Conservation (phyloP, 2,329 filamentous ascomycete genomes). For the Rachicladosporium sp. region DNA sequence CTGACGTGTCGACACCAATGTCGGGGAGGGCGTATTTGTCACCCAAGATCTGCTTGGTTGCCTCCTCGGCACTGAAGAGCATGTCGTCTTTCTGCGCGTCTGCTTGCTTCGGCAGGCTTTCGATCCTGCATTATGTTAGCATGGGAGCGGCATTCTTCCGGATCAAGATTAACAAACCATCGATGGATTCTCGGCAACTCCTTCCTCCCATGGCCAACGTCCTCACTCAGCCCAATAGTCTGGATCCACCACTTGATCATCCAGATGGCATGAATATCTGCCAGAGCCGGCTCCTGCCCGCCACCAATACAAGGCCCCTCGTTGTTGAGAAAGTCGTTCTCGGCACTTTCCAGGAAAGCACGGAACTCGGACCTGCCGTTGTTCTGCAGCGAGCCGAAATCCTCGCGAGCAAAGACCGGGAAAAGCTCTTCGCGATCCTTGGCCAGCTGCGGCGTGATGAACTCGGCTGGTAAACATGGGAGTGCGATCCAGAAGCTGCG, state of each 20-base stretch:
- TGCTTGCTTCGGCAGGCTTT: constrained; percentile 8
- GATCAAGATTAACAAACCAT: constrained; percentile 7
- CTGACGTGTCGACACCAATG: constrained; percentile 9
- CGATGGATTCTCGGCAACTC: constrained; percentile 10
- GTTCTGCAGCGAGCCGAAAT: constrained; percentile 9
- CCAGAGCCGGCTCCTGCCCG: constrained; percentile 6
- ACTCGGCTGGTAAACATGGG: constrained; percentile 9
- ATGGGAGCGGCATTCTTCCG: constrained; percentile 2
- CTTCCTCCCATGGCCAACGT: constrained; percentile 8
- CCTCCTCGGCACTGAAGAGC: constrained; percentile 11
- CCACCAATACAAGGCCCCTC: constrained; percentile 11
- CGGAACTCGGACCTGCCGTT: constrained; percentile 11
- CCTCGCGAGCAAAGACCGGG: constrained; percentile 11
- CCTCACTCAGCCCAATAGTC: constrained; percentile 9
- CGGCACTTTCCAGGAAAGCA: constrained; percentile 10
- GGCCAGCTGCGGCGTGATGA: constrained; percentile 9
- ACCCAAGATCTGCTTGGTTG: constrained; percentile 8
- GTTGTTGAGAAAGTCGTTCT: constrained; percentile 11
- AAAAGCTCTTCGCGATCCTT: constrained; percentile 12
- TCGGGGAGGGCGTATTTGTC: constrained; percentile 9
- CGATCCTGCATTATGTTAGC: constrained; percentile 5
- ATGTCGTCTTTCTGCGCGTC: constrained; percentile 7
- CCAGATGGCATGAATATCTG: constrained; percentile 14
- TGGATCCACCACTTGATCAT: constrained; percentile 13
- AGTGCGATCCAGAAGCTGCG: constrained; percentile 10